Conservation (phyloP, 306 rosid genomes). For the Prinsepia uniflora region DNA sequence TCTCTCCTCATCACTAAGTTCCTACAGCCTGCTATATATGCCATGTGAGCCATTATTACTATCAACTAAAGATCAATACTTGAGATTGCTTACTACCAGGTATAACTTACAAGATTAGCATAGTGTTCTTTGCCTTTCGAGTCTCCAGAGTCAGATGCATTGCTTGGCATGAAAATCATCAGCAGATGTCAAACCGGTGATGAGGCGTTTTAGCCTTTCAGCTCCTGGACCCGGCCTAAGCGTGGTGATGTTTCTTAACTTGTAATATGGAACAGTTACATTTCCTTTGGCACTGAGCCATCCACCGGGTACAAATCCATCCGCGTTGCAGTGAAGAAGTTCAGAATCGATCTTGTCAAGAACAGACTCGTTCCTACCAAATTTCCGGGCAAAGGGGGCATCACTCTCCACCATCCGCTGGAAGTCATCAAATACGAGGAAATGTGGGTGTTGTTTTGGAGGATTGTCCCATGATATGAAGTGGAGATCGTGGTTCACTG, state of each 20-base stretch:
- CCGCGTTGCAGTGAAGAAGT: constrained; percentile 46
- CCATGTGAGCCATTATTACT: constrained; percentile 24
- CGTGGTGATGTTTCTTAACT: constrained; percentile 39
- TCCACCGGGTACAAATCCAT: constrained; percentile 57
- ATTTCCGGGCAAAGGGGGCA: constrained; percentile 69
- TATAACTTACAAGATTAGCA: constrained; percentile 13
- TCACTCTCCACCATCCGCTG: constrained; percentile 62
- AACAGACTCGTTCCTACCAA: constrained; percentile 50
- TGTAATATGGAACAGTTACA: constrained; percentile 21
- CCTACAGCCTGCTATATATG: constrained; percentile 27
- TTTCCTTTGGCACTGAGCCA: constrained; percentile 41
- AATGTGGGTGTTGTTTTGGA: constrained; percentile 77
- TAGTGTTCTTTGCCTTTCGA: constrained; percentile 6
- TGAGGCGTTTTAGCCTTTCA: constrained; percentile 48
- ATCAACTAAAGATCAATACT: constrained; percentile 9
- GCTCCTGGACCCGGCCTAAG: constrained; percentile 68
- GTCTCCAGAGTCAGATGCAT: constrained; percentile 39
- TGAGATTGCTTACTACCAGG: constrained; percentile 25
- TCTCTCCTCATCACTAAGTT: constrained; percentile 22
- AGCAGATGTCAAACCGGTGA: constrained; percentile 50
- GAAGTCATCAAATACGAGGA: constrained; percentile 47
- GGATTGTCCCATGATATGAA: constrained; percentile 89
- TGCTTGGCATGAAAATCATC: constrained; percentile 53
- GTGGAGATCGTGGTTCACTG: constrained; percentile 79
- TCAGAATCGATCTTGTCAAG: constrained; percentile 54